phyloP scores from a whole-genome alignment of 2,329 filamentous ascomycete genomes.

The Blastomyces gilchristii region DNA sequence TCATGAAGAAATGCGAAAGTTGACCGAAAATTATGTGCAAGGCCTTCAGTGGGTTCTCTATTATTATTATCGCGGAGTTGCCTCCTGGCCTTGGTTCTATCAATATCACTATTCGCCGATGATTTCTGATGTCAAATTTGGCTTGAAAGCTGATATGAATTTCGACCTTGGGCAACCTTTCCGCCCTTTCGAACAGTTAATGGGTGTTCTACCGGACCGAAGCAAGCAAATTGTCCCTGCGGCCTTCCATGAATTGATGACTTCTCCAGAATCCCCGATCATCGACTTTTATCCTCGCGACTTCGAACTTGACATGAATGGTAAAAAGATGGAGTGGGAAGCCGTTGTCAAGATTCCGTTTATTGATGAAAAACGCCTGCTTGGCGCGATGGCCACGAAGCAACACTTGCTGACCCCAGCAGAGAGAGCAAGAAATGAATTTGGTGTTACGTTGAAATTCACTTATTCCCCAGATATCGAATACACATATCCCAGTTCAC shows the following conservation, averaged over 20 bases:
- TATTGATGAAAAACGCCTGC: constrained; percentile 80
- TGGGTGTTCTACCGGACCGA: constrained; percentile 94
- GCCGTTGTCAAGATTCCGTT: constrained; percentile 98
- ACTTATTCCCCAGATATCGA: constrained; percentile 68
- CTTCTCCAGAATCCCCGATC: constrained; percentile 77
- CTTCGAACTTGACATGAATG: constrained; percentile 98
- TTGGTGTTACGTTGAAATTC: constrained; percentile 88
- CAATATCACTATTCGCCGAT: constrained; percentile 93
- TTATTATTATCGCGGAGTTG: constrained; percentile 96
- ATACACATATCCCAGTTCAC: constrained; percentile 76
- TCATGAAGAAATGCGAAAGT: constrained; percentile 65
- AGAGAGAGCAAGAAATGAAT: constrained; percentile 75
- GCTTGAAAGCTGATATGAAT: constrained; percentile 74
- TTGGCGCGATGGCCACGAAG: constrained; percentile 75
- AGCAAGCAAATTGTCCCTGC: constrained; percentile 91
- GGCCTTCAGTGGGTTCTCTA: constrained; percentile 95
- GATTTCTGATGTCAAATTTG: constrained; percentile 89
- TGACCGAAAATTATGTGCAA: constrained; percentile 95
- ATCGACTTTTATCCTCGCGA: constrained; percentile 97
- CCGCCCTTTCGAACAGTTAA: constrained; percentile 87
- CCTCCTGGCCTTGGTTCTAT: constrained; percentile 98
- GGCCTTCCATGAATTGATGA: constrained; percentile 89
- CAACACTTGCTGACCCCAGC: constrained; percentile 66
- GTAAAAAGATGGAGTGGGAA: constrained; percentile 99
- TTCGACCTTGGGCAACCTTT: constrained; percentile 95